Evolutionary conservation across 495 filamentous ascomycete species (phyloP).

Genomic region (Usnea hakonensis): DNA sequence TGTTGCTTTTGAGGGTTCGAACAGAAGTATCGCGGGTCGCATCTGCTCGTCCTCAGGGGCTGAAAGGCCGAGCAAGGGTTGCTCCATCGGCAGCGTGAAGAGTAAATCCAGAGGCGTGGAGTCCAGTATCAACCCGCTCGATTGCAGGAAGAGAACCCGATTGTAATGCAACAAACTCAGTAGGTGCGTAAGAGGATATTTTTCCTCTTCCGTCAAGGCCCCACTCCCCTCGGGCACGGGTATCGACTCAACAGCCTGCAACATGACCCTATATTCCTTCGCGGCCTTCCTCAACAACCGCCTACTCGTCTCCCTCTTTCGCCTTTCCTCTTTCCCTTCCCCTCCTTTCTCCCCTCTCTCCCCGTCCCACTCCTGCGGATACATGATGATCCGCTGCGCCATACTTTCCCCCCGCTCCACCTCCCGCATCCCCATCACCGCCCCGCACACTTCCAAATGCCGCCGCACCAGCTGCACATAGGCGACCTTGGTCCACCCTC

Average conservation of each 20-base stretch:
- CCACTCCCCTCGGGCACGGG: conserved; percentile 21
- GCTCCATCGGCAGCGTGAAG: conserved; percentile 33
- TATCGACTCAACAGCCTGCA: conserved; percentile 34
- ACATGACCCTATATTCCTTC: conserved; percentile 33
- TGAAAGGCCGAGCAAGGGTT: conserved; percentile 23
- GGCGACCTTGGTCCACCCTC: conserved; percentile 32
- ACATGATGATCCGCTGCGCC: conserved; percentile 37
- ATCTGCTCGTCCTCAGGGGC: neutral
- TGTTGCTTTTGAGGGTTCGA: conserved; percentile 21
- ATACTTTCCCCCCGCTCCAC: conserved; percentile 36
- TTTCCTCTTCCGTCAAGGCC: conserved; percentile 17
- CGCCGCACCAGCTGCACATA: conserved; percentile 38
- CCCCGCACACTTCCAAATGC: conserved; percentile 38
- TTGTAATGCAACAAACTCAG: conserved; percentile 36
- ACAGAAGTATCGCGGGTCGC: conserved; percentile 19
- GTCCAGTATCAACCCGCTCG: conserved; percentile 37
- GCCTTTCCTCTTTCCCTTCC: conserved; percentile 26
- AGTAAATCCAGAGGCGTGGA: conserved; percentile 35
- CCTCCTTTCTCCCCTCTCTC: conserved; percentile 2
- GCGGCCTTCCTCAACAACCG: conserved; percentile 37
- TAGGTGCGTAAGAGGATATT: conserved; percentile 33
- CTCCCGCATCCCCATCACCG: conserved; percentile 40
- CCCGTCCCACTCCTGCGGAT: conserved; percentile 36
- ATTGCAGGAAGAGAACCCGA: conserved; percentile 33
- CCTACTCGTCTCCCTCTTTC: conserved; percentile 27